Percentiles rank a stretch among this genome's conserved stretches.
These are phyloP conservation scores for Xanthoconium separans DNA, from an alignment of 1,284 basidiomycete genomes.

Conservation along the genomic window DNA sequence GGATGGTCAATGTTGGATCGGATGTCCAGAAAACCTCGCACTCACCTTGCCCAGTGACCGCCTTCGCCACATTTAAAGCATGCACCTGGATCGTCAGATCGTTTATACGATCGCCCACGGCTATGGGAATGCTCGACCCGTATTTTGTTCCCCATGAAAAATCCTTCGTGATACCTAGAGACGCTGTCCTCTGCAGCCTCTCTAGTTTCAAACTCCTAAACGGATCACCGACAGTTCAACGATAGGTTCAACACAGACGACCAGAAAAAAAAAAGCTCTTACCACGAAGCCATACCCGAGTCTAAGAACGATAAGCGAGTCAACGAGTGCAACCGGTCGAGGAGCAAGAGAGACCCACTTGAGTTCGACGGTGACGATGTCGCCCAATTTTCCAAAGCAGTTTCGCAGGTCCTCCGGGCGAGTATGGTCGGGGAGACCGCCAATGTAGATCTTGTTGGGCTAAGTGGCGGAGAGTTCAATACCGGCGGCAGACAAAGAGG, in stretches of 20 bases:
- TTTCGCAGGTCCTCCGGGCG: constrained; percentile 78
- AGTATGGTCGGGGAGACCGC: constrained; percentile 81
- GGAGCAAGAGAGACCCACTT: constrained; percentile 55
- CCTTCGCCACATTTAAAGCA: constrained; percentile 81
- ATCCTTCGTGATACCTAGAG: constrained; percentile 81
- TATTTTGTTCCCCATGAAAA: constrained; percentile 87
- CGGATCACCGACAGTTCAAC: neutral
- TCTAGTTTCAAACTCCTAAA: constrained; percentile 75
- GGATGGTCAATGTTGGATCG: constrained; percentile 6
- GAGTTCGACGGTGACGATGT: constrained; percentile 71
- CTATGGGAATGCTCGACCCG: constrained; percentile 81
- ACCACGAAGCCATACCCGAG: constrained; percentile 85
- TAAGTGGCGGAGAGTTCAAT: constrained; percentile 67
- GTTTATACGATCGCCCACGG: constrained; percentile 76
- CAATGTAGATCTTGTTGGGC: constrained; percentile 89
- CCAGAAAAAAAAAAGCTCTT: constrained; percentile 33
- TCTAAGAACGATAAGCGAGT: constrained; percentile 31
- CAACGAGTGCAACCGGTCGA: constrained; percentile 1
- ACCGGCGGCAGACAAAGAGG: constrained; percentile 43
- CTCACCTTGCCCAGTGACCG: constrained; percentile 84
- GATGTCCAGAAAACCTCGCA: neutral
- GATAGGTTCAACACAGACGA: neutral
- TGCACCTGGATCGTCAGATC: constrained; percentile 73
- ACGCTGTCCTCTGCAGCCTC: constrained; percentile 83
- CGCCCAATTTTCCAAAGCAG: constrained; percentile 83